Base-by-base conservation (phyloP, 208 protist species). In the Wallacemonas sp. region DNA sequence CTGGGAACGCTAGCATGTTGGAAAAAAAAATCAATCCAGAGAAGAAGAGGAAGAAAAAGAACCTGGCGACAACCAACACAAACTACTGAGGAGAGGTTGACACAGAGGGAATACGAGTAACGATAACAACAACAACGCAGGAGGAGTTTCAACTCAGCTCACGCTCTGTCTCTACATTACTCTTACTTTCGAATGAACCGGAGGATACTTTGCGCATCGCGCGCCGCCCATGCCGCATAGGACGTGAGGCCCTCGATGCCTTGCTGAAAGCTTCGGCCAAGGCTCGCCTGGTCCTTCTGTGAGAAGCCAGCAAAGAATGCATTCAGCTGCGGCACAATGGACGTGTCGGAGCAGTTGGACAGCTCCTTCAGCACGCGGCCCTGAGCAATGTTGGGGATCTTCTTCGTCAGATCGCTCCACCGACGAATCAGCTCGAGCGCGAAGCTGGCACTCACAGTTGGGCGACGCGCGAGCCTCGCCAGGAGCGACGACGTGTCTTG, bases 401-500 rank as follows among this genome's bases (percentile, higher is more conserved):
- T 72, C 47, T 80, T 63, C n/a, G 30, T 34, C n/a, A 95, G 34
- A 14, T 32, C 46, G 24, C 33, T 9, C 84, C 85, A 92, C 21
- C 68, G 57, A 16, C 46, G 29, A 58, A 77, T 81, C 1, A 92
- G 39, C 64, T 85, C 73, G 6, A 70, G 27, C 14, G 58, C 75
- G 61, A 83, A 92, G n/a, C 32, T 0, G 14, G 24, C 56, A 21
- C 64, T 57, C 33, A 58, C 69, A 32, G 61, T 39, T 26, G 77
- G 52, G 30, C 70, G 74, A 4, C 62, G 24, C 14, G 76, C 82
- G 17, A 95, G 48, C 44, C 67, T 63, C 9, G 49, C 48, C 60
- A 95, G 54, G 9, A 95, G 38, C 36, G 72, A 78, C 12, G 78
- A 29, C 52, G 82, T 64, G 66, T 93, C 89, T 61, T 92, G 85